Evolutionary conservation across 164 flowering plant species (phyloP).

Genomic region (Nymphaea colorata): DNA sequence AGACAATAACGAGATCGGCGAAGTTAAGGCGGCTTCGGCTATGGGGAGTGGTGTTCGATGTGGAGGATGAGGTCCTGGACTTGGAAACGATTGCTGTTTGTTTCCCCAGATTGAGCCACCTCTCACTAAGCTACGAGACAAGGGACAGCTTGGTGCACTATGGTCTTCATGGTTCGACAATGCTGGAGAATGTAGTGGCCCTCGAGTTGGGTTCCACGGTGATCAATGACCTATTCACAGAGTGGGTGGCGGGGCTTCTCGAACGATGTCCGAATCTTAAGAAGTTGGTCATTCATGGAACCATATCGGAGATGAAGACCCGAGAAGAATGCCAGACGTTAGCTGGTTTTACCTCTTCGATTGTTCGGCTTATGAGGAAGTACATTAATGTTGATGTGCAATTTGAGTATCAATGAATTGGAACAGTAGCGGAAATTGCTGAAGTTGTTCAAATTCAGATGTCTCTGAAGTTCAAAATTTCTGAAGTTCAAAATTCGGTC

Average conservation of each 20-base stretch:
- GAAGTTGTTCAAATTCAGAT: not conserved
- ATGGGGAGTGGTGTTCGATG: conserved; percentile 83
- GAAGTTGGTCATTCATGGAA: conserved; percentile 26
- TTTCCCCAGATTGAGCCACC: conserved; percentile 57
- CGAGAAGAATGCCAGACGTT: conserved; percentile 23
- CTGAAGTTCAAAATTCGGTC: not conserved
- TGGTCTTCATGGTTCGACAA: conserved; percentile 49
- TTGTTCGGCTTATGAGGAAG: conserved; percentile 29
- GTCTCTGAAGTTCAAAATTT: not conserved
- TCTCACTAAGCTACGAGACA: conserved; percentile 63
- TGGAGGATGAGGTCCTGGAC: conserved; percentile 71
- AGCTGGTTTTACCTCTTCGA: conserved; percentile 24
- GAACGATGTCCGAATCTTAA: conserved; percentile 27
- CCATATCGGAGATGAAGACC: conserved; percentile 22
- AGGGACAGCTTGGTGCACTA: conserved; percentile 50
- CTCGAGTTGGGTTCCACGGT: conserved; percentile 82
- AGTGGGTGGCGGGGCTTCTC: conserved; percentile 26
- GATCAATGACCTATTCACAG: conserved; percentile 49
- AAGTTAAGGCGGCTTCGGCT: conserved; percentile 65
- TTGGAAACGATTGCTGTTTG: conserved; percentile 58
- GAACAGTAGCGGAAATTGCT: not conserved
- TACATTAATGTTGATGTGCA: conserved; percentile 54
- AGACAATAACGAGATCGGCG: conserved; percentile 68
- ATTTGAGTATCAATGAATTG: conserved; percentile 51
- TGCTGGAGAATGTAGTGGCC: conserved; percentile 46